These are phyloP conservation scores for Galerina sulciceps DNA, from an alignment of 768 basidiomycete genomes.

Conservation along the genomic window DNA sequence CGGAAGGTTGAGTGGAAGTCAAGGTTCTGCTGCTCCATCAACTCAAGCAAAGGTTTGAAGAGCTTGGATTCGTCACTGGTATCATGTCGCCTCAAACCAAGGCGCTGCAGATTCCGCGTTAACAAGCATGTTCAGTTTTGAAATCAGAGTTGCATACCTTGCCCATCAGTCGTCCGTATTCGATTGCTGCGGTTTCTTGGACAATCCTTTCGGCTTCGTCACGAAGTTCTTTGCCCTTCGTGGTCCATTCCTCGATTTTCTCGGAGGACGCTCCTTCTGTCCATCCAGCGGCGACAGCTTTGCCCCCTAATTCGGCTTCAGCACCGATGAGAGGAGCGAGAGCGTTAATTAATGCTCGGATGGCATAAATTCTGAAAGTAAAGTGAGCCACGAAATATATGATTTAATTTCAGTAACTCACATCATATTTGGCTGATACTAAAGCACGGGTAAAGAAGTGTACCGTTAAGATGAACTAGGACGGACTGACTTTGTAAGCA, in stretches of 20 bases:
- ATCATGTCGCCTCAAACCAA: constrained; percentile 68
- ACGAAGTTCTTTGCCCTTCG: constrained; percentile 55
- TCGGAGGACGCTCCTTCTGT: constrained; percentile 54
- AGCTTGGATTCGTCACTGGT: constrained; percentile 62
- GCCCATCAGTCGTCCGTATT: constrained; percentile 74
- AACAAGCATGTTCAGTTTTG: not conserved
- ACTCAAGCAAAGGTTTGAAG: constrained; percentile 69
- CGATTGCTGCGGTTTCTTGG: constrained; percentile 59
- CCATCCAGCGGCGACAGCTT: constrained; percentile 66
- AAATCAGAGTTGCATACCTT: constrained; percentile 46
- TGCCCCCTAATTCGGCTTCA: constrained; percentile 61
- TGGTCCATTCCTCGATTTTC: constrained; percentile 64
- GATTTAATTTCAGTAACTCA: constrained; percentile 32
- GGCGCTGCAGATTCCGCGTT: constrained; percentile 50
- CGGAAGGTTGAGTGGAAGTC: constrained; percentile 93
- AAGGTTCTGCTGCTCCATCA: constrained; percentile 75
- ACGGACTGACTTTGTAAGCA: constrained; percentile 56
- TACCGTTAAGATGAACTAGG: not conserved
- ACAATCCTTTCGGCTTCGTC: constrained; percentile 66
- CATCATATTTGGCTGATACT: constrained; percentile 85
- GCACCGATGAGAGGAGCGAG: constrained; percentile 88
- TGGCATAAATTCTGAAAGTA: constrained; percentile 66
- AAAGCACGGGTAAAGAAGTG: not conserved
- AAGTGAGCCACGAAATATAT: not conserved
- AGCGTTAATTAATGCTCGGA: constrained; percentile 75